Percentiles rank a stretch among this genome's conserved stretches.
Conservation (phyloP, 257 asterid species). For the Primulina huaijiensis region DNA sequence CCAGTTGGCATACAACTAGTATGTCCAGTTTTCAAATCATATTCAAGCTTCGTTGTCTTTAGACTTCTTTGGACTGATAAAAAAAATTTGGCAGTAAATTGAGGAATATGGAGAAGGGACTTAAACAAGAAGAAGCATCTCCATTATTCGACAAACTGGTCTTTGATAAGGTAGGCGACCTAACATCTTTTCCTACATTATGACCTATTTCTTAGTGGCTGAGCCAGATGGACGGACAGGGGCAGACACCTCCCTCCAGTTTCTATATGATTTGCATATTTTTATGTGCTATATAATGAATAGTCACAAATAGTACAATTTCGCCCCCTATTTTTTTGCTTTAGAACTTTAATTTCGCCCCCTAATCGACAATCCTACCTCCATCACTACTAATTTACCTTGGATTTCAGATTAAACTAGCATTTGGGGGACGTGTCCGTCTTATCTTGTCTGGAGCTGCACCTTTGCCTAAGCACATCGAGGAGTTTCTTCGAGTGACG, state of each 20-base stretch:
- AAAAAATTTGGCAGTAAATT: conserved; percentile 51
- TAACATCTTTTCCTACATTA: conserved; percentile 4
- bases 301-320: too few species aligned
- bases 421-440: conserved; percentile 91
- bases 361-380: neutral
- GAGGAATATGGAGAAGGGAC: conserved; percentile 78
- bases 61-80: neutral
- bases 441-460: conserved; percentile 93
- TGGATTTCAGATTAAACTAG: conserved; percentile 64
- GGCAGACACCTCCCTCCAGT: neutral
- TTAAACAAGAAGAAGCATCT: conserved; percentile 80
- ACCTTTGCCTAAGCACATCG: conserved; percentile 77
- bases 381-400: neutral
- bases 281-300: too few species aligned
- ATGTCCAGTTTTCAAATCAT: conserved; percentile 21
- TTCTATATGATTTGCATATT: too few species aligned
- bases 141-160: conserved; percentile 77
- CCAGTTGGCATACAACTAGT: conserved; percentile 81
- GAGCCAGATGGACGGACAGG: neutral
- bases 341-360: neutral
- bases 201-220: neutral
- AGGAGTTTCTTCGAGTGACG: conserved; percentile 87
- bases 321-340: too few species aligned
- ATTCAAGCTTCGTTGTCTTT: neutral
- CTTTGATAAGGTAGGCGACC: conserved; percentile 61